Evolutionary conservation across 371 early-diverging fungal genomes (phyloP).

Genomic region (Mortierella sp.): DNA sequence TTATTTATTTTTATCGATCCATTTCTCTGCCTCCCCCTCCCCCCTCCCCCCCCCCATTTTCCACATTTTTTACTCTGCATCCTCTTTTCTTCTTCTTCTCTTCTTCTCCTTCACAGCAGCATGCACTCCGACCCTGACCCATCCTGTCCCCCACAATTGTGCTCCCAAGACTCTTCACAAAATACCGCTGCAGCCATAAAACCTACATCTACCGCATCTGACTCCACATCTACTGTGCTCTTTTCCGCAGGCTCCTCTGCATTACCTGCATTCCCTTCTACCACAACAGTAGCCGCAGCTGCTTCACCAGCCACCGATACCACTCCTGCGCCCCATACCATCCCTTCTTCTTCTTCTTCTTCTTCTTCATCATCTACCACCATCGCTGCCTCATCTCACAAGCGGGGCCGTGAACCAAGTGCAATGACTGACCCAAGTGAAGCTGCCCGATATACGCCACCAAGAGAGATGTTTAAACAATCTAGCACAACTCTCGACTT

Average conservation of each 20-base stretch:
- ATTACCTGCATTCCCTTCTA: not conserved
- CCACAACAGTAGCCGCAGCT: constrained; percentile 13
- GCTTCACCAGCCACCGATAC: not conserved
- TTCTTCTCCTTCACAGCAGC: not conserved
- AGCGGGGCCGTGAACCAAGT: constrained; percentile 52
- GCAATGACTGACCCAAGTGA: constrained; percentile 54
- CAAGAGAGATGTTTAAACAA: constrained; percentile 48
- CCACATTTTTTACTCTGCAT: not conserved
- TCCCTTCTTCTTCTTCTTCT: too few relatives aligned
- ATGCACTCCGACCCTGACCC: constrained; percentile 20
- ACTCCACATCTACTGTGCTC: not conserved
- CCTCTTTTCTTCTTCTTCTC: not conserved
- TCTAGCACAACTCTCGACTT: constrained; percentile 8
- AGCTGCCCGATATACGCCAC: constrained; percentile 53
- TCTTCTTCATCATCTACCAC: not conserved
- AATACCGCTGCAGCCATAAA: constrained; percentile 4
- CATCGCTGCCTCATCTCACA: constrained; percentile 25
- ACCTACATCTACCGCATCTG: not conserved
- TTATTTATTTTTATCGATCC: not conserved
- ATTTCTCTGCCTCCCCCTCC: too few relatives aligned
- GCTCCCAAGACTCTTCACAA: constrained; percentile 6
- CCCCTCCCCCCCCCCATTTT: not conserved
- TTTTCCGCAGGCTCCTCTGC: not conserved
- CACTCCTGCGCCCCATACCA: not conserved
- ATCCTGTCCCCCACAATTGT: constrained; percentile 1